Evolutionary conservation across 1,284 basidiomycete species (phyloP).

Genomic region (Fomitopsis pinicola): DNA sequence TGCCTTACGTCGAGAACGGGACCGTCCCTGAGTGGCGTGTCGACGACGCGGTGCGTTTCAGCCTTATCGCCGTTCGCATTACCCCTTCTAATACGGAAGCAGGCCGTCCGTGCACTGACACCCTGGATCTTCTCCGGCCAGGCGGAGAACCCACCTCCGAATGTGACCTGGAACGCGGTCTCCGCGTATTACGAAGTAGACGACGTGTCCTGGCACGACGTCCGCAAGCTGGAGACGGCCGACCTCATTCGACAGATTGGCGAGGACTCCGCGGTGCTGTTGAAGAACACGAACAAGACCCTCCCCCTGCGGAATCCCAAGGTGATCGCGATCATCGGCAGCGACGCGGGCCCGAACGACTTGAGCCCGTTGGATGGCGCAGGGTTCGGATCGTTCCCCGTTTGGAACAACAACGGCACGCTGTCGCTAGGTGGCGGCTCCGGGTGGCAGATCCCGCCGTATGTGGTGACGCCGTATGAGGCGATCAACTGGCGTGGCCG

Average conservation of each 20-base stretch:
- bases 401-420: conserved; percentile 47
- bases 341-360: conserved; percentile 31
- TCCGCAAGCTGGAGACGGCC: conserved; percentile 31
- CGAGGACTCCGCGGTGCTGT: conserved; percentile 51
- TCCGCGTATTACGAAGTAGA: background rate
- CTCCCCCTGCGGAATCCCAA: conserved; percentile 45
- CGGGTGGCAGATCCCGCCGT: conserved; percentile 45
- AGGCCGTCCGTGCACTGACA: background rate
- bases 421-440: conserved; percentile 60
- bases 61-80: background rate
- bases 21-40: conserved; percentile 55
- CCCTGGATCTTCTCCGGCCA: background rate
- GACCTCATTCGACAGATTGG: conserved; percentile 35
- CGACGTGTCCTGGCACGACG: conserved; percentile 20
- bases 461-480: conserved; percentile 38
- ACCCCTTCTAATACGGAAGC: background rate
- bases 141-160: background rate
- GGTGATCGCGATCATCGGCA: background rate
- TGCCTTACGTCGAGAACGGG: conserved; percentile 31
- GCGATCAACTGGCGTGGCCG: conserved; percentile 37
- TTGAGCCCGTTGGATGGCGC: conserved; percentile 15
- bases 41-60: conserved; percentile 25
- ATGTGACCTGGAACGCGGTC: background rate
- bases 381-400: conserved; percentile 32
- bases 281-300: conserved; percentile 53